Evolutionary conservation across 2,329 filamentous ascomycete species (phyloP).

Genomic region (Aschersonia sp.): DNA sequence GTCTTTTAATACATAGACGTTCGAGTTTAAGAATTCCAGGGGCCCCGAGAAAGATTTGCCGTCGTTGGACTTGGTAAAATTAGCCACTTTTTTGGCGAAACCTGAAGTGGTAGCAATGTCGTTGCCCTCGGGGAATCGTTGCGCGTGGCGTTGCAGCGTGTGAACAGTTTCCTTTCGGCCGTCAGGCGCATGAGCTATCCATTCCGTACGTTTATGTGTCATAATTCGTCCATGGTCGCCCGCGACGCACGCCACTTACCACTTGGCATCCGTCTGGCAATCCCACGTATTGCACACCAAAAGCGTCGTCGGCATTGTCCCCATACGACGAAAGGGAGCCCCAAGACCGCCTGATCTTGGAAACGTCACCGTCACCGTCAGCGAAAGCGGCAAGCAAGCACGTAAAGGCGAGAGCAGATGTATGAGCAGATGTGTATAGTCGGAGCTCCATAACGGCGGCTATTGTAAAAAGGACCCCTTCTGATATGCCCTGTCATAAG

Average conservation of each 20-base stretch:
- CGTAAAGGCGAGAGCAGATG: not conserved
- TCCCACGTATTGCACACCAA: slow-evolving; percentile 31
- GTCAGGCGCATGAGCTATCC: too few species aligned
- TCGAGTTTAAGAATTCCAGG: slow-evolving; percentile 36
- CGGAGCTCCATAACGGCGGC: too few species aligned
- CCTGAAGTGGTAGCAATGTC: slow-evolving; percentile 32
- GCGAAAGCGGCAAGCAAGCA: not conserved
- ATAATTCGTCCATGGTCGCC: not conserved
- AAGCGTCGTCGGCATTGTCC: slow-evolving; percentile 28
- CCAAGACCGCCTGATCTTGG: slow-evolving; percentile 19
- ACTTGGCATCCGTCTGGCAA: slow-evolving; percentile 32
- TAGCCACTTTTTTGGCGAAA: slow-evolving; percentile 32
- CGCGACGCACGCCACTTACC: slow-evolving; percentile 1
- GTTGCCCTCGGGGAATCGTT: slow-evolving; percentile 32
- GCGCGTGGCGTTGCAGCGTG: slow-evolving; percentile 39
- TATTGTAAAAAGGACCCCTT: too few species aligned
- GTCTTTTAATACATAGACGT: slow-evolving; percentile 29
- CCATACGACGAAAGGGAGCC: slow-evolving; percentile 31
- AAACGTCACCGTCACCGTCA: slow-evolving; percentile 12
- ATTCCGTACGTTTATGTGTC: not conserved
- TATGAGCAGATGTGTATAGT: too few species aligned
- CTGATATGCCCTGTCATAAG: too few species aligned
- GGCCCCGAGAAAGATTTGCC: slow-evolving; percentile 23
- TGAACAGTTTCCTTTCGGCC: slow-evolving; percentile 24
- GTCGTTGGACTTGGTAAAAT: slow-evolving; percentile 23